Conservation (phyloP, 2,329 filamentous ascomycete genomes). For the Phoma sp. region DNA sequence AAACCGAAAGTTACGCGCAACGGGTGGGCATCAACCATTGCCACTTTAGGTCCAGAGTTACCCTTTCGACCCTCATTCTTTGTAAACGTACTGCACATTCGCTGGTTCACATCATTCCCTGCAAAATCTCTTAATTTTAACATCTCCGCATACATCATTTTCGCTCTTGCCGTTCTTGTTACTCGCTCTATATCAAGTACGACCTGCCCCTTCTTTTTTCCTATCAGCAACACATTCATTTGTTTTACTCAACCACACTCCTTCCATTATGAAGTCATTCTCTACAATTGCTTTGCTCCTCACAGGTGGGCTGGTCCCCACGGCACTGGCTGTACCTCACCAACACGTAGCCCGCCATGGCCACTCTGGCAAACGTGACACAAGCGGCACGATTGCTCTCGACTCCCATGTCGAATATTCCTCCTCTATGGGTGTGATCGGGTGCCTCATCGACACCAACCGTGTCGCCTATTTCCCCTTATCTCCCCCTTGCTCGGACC, state of each 20-base stretch:
- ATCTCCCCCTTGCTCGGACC: constrained; percentile 62
- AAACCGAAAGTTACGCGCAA: background rate
- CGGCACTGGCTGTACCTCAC: constrained; percentile 1
- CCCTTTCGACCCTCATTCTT: background rate
- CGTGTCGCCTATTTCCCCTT: constrained; percentile 68
- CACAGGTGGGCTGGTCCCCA: background rate
- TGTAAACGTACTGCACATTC: background rate
- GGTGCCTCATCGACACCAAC: constrained; percentile 67
- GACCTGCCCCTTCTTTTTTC: background rate
- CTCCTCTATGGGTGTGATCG: constrained; percentile 65
- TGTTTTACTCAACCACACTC: background rate
- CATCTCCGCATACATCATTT: no score
- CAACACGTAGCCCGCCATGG: background rate
- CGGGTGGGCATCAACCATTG: background rate
- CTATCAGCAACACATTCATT: background rate
- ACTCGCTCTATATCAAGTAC: constrained; percentile 7
- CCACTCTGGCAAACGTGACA: background rate
- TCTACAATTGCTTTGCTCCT: background rate
- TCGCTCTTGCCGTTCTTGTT: constrained; percentile 1
- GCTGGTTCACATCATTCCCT: constrained; percentile 1
- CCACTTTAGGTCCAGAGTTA: no score
- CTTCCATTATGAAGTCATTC: constrained; percentile 11
- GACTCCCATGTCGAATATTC: constrained; percentile 61
- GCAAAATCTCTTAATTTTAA: no score
- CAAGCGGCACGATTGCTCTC: background rate